Percentiles rank a stretch among this genome's conserved stretches.
These are phyloP conservation scores for Colletotrichum lini DNA, from an alignment of 2,329 filamentous ascomycete species.

Conservation along the genomic window DNA sequence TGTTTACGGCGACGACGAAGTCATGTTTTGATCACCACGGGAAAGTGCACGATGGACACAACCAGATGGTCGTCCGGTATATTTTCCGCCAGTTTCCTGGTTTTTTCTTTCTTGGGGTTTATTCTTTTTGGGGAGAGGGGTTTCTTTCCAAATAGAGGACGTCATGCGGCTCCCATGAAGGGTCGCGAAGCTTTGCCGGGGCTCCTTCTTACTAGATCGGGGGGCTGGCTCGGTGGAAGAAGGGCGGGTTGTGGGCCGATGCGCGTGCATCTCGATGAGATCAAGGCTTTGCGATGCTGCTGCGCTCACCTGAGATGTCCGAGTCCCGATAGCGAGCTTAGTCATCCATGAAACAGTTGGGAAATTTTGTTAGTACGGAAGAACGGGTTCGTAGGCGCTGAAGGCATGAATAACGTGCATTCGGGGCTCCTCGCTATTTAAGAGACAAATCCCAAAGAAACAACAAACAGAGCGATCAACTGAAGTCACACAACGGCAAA, in stretches of 20 bases:
- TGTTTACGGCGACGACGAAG: slow-evolving; percentile 39
- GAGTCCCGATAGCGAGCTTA: slow-evolving; percentile 14
- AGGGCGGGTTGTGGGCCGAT: slow-evolving; percentile 36
- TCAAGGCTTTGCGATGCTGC: slow-evolving; percentile 23
- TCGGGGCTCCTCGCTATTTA: too few relatives aligned
- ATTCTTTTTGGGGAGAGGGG: too few relatives aligned
- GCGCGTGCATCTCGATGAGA: slow-evolving; percentile 29
- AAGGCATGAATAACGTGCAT: background rate
- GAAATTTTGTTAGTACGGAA: background rate
- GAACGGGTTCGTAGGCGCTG: background rate
- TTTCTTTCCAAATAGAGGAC: background rate
- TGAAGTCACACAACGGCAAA: background rate
- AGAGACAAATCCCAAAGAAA: background rate
- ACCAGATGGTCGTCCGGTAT: background rate
- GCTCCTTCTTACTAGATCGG: slow-evolving; percentile 18
- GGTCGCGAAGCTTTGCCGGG: slow-evolving; percentile 20
- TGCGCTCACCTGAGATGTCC: background rate
- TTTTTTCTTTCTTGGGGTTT: background rate
- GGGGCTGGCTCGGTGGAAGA: slow-evolving; percentile 21
- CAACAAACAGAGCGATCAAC: background rate
- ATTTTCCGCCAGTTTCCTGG: too few relatives aligned
- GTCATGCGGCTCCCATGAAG: slow-evolving; percentile 15
- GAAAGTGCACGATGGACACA: background rate
- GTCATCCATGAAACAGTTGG: background rate
- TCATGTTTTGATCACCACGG: slow-evolving; percentile 4